Evolutionary conservation across 805 yeast species (phyloP).

Genomic region (Saccharomyces eubayanus): DNA sequence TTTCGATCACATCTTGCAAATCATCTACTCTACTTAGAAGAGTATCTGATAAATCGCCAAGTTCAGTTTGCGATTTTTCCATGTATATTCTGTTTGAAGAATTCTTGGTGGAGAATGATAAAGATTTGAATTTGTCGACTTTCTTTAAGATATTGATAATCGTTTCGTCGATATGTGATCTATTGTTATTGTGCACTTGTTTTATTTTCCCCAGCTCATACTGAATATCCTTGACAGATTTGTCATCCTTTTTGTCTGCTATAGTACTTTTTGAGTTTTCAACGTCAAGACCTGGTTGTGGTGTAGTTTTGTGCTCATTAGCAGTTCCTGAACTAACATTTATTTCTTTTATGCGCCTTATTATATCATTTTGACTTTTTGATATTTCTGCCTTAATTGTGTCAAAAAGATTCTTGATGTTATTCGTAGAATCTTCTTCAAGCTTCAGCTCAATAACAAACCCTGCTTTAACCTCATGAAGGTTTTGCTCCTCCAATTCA

Average conservation of each 20-base stretch:
- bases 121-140: slow-evolving; percentile 44
- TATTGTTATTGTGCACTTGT: slow-evolving; percentile 44
- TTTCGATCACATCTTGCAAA: slow-evolving; percentile 84
- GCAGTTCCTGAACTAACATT: neutral
- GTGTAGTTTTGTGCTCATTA: too few relatives aligned
- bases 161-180: slow-evolving; percentile 35
- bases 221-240: slow-evolving; percentile 38
- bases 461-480: slow-evolving; percentile 53
- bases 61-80: slow-evolving; percentile 62
- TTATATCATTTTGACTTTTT: neutral
- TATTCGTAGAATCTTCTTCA: slow-evolving; percentile 8
- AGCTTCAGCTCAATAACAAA: slow-evolving; percentile 40
- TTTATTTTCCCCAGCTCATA: slow-evolving; percentile 52
- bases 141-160: slow-evolving; percentile 39
- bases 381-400: neutral
- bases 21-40: slow-evolving; percentile 80
- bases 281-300: neutral
- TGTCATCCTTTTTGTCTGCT: neutral
- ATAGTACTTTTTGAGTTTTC: neutral
- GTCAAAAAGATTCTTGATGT: neutral
- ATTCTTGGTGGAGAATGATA: slow-evolving; percentile 32
- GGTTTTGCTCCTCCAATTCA: slow-evolving; percentile 65
- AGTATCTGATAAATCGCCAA: slow-evolving; percentile 69
- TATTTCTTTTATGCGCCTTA: slow-evolving; percentile 2
- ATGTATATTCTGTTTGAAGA: slow-evolving; percentile 47